Evolutionary conservation across 352 stramenopile genomes (phyloP), one percentile per base, ranked within the genome.

Genomic region (Globisporangium takayamanum): DNA sequence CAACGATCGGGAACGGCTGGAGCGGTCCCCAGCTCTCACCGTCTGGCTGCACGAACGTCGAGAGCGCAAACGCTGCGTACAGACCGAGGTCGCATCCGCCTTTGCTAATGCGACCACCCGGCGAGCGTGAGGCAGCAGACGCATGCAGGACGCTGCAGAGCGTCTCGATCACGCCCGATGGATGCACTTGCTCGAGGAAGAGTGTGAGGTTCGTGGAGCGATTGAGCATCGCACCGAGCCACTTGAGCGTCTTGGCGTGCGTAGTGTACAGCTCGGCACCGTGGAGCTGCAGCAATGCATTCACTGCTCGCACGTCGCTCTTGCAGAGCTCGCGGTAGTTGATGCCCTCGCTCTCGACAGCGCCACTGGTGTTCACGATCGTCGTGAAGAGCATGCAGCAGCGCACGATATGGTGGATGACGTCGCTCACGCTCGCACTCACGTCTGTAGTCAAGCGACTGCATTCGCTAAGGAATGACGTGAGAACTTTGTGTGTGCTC

Each of bases 161-260:
- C 1, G 68, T 80, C 65, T 86, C 76, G 57, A 90, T 76, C 11
- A 88, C 63, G 20, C 75, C 75, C 0, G 80, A 90, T 5, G 70
- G 51, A 28, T 75, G 70, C 0, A 89, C 68, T 53, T 88, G 67
- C 53, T 89, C 76, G 7, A 92, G 50, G 5, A 90, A 61, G 16
- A 68, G 63, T 0, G 72, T 80, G 7, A 92, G 45, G 60, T 86
- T 68, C 12, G 63, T 66, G 0, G 83, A 84, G 18, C 69, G 67
- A 69, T 90, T 78, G 3, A 92, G 72, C 72, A 90, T 88, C 7
- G 70, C 80, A 20, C 84, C 84, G 0, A 94, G 63, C 84, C 84
- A 94, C 48, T 94, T 94, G 7, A 94, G 65, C 0, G 67, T 68
- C 57, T 89, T 87, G 0, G 74, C 81, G 30, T 83, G 74, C 16